A percentile compares a stretch with the other conserved stretches of the same genome.
phyloP scores from a whole-genome alignment of 2,329 filamentous ascomycete genomes.

The Fusarium sp. region DNA sequence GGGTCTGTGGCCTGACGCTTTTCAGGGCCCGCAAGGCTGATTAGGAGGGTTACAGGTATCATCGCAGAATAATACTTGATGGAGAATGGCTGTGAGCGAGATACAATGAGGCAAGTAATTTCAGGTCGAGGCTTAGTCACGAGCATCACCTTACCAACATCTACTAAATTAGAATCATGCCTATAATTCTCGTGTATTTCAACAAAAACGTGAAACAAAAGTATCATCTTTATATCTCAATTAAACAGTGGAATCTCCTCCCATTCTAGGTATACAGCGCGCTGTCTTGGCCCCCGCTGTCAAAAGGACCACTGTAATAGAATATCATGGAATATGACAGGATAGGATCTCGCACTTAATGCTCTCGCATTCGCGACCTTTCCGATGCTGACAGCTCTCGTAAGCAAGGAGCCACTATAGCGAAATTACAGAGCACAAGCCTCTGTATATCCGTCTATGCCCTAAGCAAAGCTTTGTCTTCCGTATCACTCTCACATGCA shows the following conservation, averaged over 20 bases:
- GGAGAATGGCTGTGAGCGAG: conserved; percentile 4
- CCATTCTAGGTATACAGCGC: conserved; percentile 25
- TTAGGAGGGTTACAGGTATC: conserved; percentile 10
- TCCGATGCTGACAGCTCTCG: conserved; percentile 19
- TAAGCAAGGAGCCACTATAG: conserved; percentile 20
- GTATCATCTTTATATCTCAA: too few relatives aligned
- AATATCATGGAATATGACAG: background rate
- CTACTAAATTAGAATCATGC: too few relatives aligned
- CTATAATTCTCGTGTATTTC: too few relatives aligned
- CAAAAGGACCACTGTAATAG: background rate
- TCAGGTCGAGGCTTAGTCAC: background rate
- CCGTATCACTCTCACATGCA: background rate
- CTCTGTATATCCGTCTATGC: background rate
- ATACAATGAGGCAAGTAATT: background rate
- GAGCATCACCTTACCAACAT: background rate
- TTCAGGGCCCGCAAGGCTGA: conserved; percentile 25
- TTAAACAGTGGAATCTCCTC: background rate
- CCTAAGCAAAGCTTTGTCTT: background rate
- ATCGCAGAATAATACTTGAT: conserved; percentile 30
- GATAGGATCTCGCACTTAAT: background rate
- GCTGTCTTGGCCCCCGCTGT: background rate
- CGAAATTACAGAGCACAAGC: conserved; percentile 14
- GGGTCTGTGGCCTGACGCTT: conserved; percentile 11
- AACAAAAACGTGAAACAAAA: too few relatives aligned
- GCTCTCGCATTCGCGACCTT: background rate